Evolutionary conservation across 129 eudicot genomes (phyloP).

Genomic region (Saussurea involucrata): DNA sequence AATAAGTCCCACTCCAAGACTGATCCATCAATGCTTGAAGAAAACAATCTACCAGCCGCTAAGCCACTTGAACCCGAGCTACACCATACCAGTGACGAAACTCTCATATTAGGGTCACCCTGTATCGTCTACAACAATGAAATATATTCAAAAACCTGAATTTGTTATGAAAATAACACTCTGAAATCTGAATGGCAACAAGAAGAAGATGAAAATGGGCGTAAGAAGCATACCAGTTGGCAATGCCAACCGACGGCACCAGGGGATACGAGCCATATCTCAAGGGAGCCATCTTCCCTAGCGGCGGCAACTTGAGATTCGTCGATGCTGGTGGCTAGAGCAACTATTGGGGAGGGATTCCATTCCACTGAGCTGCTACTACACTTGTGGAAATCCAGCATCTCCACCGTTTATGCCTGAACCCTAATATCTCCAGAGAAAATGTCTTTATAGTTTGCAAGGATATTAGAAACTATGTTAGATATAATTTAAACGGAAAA

Average conservation of each 20-base stretch:
- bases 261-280: conserved; percentile 97
- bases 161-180: background rate
- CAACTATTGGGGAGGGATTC: conserved; percentile 78
- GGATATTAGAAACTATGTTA: background rate
- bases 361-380: conserved; percentile 60
- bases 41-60: conserved; percentile 56
- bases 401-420: conserved; percentile 27
- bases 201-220: background rate
- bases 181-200: background rate
- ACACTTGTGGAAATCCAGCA: conserved; percentile 48
- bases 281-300: conserved; percentile 81
- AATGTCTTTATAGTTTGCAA: background rate
- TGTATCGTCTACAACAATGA: conserved; percentile 58
- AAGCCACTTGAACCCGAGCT: conserved; percentile 36
- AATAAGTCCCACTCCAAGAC: conserved; percentile 86
- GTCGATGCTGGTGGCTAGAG: conserved; percentile 85
- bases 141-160: background rate
- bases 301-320: conserved; percentile 90
- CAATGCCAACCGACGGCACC: conserved; percentile 98
- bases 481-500: background rate
- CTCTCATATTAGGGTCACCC: conserved; percentile 62
- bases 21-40: conserved; percentile 89
- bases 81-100: conserved; percentile 86
- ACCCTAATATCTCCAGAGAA: conserved; percentile 19
- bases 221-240: conserved; percentile 47